Conservation (phyloP, 73 alveolate genomes). For the Blepharisma stoltei region DNA sequence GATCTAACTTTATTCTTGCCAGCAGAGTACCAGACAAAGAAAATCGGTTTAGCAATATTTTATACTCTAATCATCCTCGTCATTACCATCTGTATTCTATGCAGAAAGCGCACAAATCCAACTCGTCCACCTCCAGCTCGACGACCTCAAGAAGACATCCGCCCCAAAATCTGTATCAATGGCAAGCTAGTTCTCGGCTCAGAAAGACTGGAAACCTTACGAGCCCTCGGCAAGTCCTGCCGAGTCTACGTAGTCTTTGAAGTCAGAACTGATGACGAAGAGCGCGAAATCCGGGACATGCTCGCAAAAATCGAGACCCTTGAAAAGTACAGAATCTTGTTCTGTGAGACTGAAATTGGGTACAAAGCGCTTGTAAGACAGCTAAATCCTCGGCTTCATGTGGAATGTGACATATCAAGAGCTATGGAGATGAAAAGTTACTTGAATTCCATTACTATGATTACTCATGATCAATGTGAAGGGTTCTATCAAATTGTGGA, state of each 20-base stretch:
- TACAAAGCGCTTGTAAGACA: constrained; percentile 19
- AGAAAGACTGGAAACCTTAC: neutral
- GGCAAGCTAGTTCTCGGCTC: neutral
- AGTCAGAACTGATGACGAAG: neutral
- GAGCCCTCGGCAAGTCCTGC: neutral
- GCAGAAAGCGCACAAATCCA: too few relatives aligned
- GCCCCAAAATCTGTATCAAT: too few relatives aligned
- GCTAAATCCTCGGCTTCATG: neutral
- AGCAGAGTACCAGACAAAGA: too few relatives aligned
- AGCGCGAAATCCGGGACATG: neutral
- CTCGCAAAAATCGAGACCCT: neutral
- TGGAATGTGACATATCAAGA: neutral
- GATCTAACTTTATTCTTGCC: too few relatives aligned
- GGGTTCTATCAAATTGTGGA: constrained; percentile 3
- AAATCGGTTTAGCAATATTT: too few relatives aligned
- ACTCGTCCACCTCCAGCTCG: too few relatives aligned
- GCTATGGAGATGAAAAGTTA: constrained; percentile 16
- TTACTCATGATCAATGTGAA: constrained; percentile 12
- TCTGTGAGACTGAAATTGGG: constrained; percentile 28
- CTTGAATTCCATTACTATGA: constrained; percentile 21
- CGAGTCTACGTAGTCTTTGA: neutral
- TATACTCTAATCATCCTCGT: too few relatives aligned
- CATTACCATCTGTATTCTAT: too few relatives aligned
- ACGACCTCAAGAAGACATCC: too few relatives aligned
- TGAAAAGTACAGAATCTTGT: neutral